phyloP scores from a whole-genome alignment of 345 rosid species.

The Citrus medica region DNA sequence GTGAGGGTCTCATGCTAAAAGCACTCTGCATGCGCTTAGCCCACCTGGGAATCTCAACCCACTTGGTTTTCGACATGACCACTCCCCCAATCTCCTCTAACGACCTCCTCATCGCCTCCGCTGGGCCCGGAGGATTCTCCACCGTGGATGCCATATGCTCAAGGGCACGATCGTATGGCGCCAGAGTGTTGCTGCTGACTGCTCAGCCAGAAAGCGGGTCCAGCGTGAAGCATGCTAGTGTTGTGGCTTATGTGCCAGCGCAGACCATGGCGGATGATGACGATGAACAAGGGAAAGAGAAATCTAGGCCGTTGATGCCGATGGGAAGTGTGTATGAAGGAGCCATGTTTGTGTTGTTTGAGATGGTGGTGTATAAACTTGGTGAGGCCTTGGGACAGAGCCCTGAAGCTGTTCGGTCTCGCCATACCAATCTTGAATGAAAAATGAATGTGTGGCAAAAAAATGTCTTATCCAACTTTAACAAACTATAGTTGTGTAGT shows the following conservation, averaged over 20 bases:
- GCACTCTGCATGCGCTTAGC: slow-evolving; percentile 82
- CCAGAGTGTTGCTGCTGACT: slow-evolving; percentile 57
- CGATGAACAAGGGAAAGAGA: slow-evolving; percentile 6
- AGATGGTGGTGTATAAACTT: slow-evolving; percentile 73
- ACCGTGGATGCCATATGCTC: slow-evolving; percentile 83
- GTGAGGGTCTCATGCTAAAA: slow-evolving; percentile 86
- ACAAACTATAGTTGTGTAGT: too few relatives aligned
- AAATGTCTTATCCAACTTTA: background rate
- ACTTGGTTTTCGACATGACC: slow-evolving; percentile 77
- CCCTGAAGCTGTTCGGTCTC: slow-evolving; percentile 62
- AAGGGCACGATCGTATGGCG: slow-evolving; percentile 56
- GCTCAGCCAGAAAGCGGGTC: slow-evolving; percentile 66
- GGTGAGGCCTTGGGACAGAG: slow-evolving; percentile 60
- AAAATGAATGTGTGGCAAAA: background rate
- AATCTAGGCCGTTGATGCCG: slow-evolving; percentile 53
- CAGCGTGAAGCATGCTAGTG: slow-evolving; percentile 57
- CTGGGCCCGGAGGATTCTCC: slow-evolving; percentile 83
- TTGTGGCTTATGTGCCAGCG: slow-evolving; percentile 67
- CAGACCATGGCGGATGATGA: slow-evolving; percentile 77
- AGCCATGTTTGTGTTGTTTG: slow-evolving; percentile 82
- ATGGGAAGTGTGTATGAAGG: slow-evolving; percentile 96
- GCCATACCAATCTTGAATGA: slow-evolving; percentile 92
- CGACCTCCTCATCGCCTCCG: slow-evolving; percentile 77
- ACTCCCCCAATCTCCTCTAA: slow-evolving; percentile 64
- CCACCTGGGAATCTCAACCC: slow-evolving; percentile 77